Base-by-base conservation (phyloP, 208 protist genomes). In the Crithidia bombi region DNA sequence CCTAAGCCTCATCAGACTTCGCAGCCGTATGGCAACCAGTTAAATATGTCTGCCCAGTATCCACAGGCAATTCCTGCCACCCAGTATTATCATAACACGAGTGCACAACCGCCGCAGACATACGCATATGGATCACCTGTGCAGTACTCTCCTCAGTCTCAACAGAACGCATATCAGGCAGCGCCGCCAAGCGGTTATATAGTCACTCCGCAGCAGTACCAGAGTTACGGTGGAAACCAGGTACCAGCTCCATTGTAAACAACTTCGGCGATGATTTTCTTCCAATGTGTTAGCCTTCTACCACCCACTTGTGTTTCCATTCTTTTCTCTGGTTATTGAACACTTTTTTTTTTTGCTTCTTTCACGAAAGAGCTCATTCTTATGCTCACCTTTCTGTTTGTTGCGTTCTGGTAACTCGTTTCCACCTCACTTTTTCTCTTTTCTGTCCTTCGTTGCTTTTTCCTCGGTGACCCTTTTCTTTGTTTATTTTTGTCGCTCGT, bases 1-100 rank as follows among this genome's bases (percentile, higher is more conserved):
- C 38, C 44, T 26, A n/a, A n/a, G n/a, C n/a, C n/a, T n/a, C n/a
- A 41, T 41, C 6, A 41, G 38, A 6, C 38, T 41, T 54, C 47
- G 15, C 51, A 57, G 51, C 51, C 51, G 9, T 57, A 57, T 21
- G 51, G 32, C 4, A 5, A 39, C 4, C 0, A 57, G 7, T 0
- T 32, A 11, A 38, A 57, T 19, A 39, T 10, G 6, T 15, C 15
- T 11, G 51, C 30, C 6, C 51, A 57, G 30, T 57, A 57, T 39
- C 51, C 51, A 17, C 51, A 57, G 51, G 51, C 51, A 15, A 23
- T 32, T 23, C 51, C 51, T 23, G 32, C 32, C 33, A 57, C 33
- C 38, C 51, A 57, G 23, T 57, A 57, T 19, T 57, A 57, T 19
- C 51, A 57, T 23, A 57, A 57, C 30, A 23, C 51, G 4, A 57